phyloP scores from a whole-genome alignment of 2,329 filamentous ascomycete species.

The Venturia effusa region DNA sequence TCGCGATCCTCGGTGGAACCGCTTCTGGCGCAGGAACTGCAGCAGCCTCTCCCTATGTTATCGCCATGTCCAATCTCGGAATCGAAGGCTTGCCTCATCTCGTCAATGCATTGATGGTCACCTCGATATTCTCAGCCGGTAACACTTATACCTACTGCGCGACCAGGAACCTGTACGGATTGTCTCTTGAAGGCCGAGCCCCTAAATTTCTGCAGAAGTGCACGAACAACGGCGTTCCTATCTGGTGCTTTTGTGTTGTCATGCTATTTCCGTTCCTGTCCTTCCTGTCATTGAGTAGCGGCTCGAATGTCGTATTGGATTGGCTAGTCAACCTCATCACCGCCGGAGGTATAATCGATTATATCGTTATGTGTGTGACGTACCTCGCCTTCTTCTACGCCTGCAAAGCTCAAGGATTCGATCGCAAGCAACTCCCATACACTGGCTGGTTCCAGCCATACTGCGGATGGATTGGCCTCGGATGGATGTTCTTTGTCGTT shows the following conservation, averaged over 20 bases:
- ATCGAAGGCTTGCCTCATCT: conserved; percentile 32
- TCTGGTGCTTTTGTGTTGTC: conserved; percentile 9
- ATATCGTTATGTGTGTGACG: conserved; percentile 39
- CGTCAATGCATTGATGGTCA: conserved; percentile 23
- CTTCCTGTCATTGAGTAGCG: conserved; percentile 41
- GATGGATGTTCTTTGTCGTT: conserved; percentile 17
- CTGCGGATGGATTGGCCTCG: conserved; percentile 24
- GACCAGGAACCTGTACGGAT: conserved; percentile 21
- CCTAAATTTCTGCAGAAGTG: conserved; percentile 11
- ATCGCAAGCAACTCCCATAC: conserved; percentile 42
- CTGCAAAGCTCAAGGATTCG: conserved; percentile 33
- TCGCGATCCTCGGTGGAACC: conserved; percentile 14
- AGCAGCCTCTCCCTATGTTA: conserved; percentile 27
- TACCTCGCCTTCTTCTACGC: conserved; percentile 37
- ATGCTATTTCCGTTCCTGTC: conserved; percentile 20
- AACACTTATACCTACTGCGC: conserved; percentile 39
- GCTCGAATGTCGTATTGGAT: conserved; percentile 39
- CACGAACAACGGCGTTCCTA: conserved; percentile 12
- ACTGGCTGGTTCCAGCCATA: conserved; percentile 46
- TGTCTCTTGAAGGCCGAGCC: conserved; percentile 12
- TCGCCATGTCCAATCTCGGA: conserved; percentile 34
- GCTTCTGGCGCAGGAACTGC: conserved; percentile 18
- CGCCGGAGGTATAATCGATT: conserved; percentile 46
- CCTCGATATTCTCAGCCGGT: conserved; percentile 39
- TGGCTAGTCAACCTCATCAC: conserved; percentile 45